Conservation (phyloP, 768 basidiomycete genomes). For the Lentinula detonsa region DNA sequence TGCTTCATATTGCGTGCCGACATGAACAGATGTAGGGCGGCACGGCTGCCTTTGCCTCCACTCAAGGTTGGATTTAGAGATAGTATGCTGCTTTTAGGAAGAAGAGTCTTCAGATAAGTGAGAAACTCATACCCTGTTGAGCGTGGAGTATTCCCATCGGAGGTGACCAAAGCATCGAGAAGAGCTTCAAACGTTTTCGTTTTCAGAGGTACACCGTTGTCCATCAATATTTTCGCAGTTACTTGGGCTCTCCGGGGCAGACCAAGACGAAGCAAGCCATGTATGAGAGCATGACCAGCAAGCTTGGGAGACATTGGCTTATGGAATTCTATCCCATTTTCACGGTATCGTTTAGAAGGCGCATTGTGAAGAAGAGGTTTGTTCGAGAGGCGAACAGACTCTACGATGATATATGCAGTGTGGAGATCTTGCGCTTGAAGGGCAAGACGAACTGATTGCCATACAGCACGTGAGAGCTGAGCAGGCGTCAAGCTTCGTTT, state of each 20-base stretch:
- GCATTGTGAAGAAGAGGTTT: slow-evolving; percentile 1
- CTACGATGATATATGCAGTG: slow-evolving; percentile 1
- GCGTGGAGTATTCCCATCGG: slow-evolving; percentile 10
- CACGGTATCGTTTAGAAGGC: background rate
- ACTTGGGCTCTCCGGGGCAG: slow-evolving; percentile 39
- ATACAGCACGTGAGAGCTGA: background rate
- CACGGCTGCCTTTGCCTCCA: background rate
- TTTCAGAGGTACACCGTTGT: slow-evolving; percentile 43
- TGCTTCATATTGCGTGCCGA: background rate
- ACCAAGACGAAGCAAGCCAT: slow-evolving; percentile 53
- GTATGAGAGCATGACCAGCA: slow-evolving; percentile 57
- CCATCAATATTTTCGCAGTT: slow-evolving; percentile 48
- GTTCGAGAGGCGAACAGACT: slow-evolving; percentile 4
- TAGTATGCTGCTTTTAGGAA: slow-evolving; percentile 12
- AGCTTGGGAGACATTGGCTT: slow-evolving; percentile 51
- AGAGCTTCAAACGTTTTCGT: slow-evolving; percentile 43
- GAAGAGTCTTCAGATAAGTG: background rate
- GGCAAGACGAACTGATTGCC: slow-evolving; percentile 1
- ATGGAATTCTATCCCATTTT: slow-evolving; percentile 36
- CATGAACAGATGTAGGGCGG: background rate
- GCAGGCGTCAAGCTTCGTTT: background rate
- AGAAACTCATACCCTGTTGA: background rate
- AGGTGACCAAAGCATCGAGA: slow-evolving; percentile 19
- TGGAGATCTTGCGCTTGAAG: background rate
- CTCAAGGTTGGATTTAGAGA: slow-evolving; percentile 6